phyloP scores from a whole-genome alignment of 176 grass and related monocot species.

The Pharus latifolius region DNA sequence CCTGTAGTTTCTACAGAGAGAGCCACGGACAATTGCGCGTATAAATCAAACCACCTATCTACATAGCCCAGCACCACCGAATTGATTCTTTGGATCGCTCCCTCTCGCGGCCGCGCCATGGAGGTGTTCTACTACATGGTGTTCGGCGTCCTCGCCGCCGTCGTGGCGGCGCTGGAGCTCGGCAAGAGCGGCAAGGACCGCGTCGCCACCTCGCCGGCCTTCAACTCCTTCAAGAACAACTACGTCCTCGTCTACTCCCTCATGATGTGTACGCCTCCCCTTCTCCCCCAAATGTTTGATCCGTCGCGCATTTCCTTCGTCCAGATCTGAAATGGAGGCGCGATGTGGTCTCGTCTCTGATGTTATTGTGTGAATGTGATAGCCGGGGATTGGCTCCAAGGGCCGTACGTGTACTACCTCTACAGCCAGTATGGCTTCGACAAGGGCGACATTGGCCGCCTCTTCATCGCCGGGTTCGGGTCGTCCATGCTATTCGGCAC shows the following conservation, averaged over 20 bases:
- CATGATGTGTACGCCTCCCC: slow-evolving; percentile 61
- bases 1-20: no score
- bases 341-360: neutral
- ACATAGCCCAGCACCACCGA: neutral
- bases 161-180: slow-evolving; percentile 73
- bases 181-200: slow-evolving; percentile 84
- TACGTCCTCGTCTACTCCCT: slow-evolving; percentile 98
- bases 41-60: slow-evolving; percentile 22
- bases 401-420: slow-evolving; percentile 94
- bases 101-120: slow-evolving; percentile 19
- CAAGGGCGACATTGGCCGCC: slow-evolving; percentile 96
- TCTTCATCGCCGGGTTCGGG: slow-evolving; percentile 98
- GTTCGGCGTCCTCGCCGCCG: slow-evolving; percentile 53
- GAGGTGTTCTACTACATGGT: slow-evolving; percentile 85
- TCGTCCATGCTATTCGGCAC: slow-evolving; percentile 99
- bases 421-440: slow-evolving; percentile 94
- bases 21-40: neutral
- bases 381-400: slow-evolving; percentile 97
- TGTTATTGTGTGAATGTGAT: neutral
- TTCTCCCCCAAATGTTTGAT: neutral
- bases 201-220: slow-evolving; percentile 56
- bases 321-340: neutral
- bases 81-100: neutral
- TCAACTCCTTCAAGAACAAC: slow-evolving; percentile 98
- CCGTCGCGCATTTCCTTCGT: neutral